These are phyloP conservation scores for Pyrenophora graminea DNA, from an alignment of 2,329 filamentous ascomycete genomes.

Conservation along the genomic window DNA sequence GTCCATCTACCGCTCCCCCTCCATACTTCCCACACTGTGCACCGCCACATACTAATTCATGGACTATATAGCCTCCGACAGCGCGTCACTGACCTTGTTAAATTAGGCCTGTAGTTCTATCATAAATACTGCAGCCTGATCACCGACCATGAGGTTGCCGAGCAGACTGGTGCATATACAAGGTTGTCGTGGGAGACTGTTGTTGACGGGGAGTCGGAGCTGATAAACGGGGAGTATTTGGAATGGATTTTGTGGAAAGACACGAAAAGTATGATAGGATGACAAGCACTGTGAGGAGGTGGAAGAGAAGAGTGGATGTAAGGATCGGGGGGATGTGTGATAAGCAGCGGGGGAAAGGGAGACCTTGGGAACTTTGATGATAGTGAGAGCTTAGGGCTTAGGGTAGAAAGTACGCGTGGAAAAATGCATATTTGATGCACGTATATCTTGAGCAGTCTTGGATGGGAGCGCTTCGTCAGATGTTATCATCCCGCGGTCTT, in stretches of 20 bases:
- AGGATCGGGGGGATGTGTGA: neutral
- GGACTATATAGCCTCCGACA: neutral
- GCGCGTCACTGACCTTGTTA: neutral
- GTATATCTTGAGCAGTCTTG: too few species aligned
- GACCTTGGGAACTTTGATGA: neutral
- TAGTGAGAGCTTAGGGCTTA: neutral
- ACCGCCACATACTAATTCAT: neutral
- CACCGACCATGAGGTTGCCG: neutral
- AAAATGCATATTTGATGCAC: too few species aligned
- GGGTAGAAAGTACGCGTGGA: too few species aligned
- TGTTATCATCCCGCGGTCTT: too few species aligned
- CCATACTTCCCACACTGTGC: neutral
- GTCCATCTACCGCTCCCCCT: neutral
- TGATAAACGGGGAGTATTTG: neutral
- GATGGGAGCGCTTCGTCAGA: too few species aligned
- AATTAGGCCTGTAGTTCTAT: neutral
- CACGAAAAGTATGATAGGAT: neutral
- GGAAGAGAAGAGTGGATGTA: neutral
- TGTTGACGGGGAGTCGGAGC: neutral
- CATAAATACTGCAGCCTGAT: constrained; percentile 1
- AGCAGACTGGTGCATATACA: neutral
- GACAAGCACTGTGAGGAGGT: neutral
- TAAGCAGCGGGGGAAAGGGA: neutral
- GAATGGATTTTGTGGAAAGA: neutral
- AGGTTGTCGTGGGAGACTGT: neutral